Conservation (phyloP, 495 filamentous ascomycete genomes). For the Penicillium psychrofluorescens region DNA sequence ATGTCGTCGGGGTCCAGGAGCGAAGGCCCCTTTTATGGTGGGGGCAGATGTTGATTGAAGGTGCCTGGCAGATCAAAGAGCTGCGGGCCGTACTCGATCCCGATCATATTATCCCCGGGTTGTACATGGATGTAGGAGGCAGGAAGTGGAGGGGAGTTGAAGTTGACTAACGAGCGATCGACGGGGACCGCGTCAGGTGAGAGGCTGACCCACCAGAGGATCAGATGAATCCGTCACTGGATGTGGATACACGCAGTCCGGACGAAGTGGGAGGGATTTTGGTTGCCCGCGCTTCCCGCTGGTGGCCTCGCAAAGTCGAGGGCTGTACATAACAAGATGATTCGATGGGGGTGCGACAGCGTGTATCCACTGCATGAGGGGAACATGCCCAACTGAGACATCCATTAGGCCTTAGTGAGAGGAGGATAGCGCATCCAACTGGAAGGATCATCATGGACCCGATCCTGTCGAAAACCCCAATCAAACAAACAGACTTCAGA, state of each 20-base stretch:
- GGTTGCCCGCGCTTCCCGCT: slow-evolving; percentile 5
- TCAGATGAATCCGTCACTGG: neutral
- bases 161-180: slow-evolving; percentile 3
- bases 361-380: too few species aligned
- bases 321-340: neutral
- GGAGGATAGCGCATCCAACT: too few species aligned
- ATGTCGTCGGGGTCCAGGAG: slow-evolving; percentile 11
- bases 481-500: too few species aligned
- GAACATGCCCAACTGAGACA: too few species aligned
- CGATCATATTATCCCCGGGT: neutral
- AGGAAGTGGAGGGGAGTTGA: neutral
- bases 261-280: too few species aligned
- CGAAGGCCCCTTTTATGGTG: slow-evolving; percentile 4
- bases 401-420: too few species aligned
- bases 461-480: too few species aligned
- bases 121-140: neutral
- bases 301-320: neutral
- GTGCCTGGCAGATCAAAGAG: neutral
- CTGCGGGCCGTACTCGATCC: too few species aligned
- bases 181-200: slow-evolving; percentile 7
- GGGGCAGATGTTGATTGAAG: neutral
- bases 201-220: neutral
- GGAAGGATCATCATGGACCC: too few species aligned
- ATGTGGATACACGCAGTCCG: neutral
- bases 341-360: neutral